Conservation (phyloP, 176 grass and related monocot species). For the Rhynchospora tenuis region DNA sequence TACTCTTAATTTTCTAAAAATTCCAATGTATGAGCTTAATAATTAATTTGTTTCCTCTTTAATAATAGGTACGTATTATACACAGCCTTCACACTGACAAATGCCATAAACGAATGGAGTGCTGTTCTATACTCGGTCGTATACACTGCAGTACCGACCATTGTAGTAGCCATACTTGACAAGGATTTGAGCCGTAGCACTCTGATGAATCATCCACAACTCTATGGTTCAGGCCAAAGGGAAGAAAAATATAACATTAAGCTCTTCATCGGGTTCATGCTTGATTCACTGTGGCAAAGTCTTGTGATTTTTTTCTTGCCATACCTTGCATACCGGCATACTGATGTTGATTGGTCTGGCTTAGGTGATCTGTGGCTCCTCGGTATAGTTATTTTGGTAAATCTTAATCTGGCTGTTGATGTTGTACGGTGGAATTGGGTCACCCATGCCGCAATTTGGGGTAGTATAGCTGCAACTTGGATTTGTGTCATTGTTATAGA, state of each 20-base stretch:
- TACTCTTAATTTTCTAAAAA: not conserved
- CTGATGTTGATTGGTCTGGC: slow-evolving; percentile 51
- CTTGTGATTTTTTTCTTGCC: slow-evolving; percentile 76
- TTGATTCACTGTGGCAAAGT: slow-evolving; percentile 89
- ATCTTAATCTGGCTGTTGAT: slow-evolving; percentile 86
- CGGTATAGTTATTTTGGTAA: slow-evolving; percentile 83
- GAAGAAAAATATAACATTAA: slow-evolving; percentile 89
- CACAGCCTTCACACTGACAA: slow-evolving; percentile 78
- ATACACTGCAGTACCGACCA: slow-evolving; percentile 79
- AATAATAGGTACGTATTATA: slow-evolving; percentile 83
- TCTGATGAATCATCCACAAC: slow-evolving; percentile 78
- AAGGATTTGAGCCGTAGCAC: slow-evolving; percentile 79
- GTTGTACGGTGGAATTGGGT: slow-evolving; percentile 92
- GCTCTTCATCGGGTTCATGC: slow-evolving; percentile 76
- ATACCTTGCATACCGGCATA: slow-evolving; percentile 79
- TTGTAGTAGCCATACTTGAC: slow-evolving; percentile 82
- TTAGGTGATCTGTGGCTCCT: slow-evolving; percentile 85
- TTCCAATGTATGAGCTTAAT: slow-evolving; percentile 23
- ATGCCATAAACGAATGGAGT: slow-evolving; percentile 93
- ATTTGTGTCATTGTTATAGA: slow-evolving; percentile 89
- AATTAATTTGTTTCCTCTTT: slow-evolving; percentile 22
- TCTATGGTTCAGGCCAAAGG: slow-evolving; percentile 74
- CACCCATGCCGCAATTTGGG: slow-evolving; percentile 77
- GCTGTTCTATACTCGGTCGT: slow-evolving; percentile 82
- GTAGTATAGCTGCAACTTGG: slow-evolving; percentile 73